Evolutionary conservation across 2,329 filamentous ascomycete genomes (phyloP).

Genomic region (Penicillium sp.): DNA sequence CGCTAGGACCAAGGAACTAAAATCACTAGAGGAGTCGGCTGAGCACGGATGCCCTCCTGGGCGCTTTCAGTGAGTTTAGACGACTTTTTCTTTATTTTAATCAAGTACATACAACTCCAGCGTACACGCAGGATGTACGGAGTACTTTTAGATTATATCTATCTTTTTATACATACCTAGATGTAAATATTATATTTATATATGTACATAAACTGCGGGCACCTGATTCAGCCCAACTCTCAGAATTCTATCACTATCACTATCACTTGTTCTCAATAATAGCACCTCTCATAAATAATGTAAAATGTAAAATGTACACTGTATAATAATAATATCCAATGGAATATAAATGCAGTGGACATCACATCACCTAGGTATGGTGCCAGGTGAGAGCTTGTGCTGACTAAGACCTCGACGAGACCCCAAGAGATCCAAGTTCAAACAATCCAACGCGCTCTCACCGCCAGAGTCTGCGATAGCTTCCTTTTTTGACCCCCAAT

Average conservation of each 20-base stretch:
- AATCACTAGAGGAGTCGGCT: constrained; percentile 4
- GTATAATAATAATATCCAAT: not conserved
- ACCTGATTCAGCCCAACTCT: not conserved
- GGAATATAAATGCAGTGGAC: not conserved
- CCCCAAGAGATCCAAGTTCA: not conserved
- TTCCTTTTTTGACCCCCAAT: constrained; percentile 7
- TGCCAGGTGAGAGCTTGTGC: not conserved
- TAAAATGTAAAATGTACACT: not conserved
- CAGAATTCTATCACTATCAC: not conserved
- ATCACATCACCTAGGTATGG: not conserved
- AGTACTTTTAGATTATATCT: too few species aligned
- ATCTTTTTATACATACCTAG: too few species aligned
- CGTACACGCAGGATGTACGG: too few species aligned
- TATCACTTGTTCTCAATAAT: not conserved
- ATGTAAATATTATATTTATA: too few species aligned
- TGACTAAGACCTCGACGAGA: constrained; percentile 13
- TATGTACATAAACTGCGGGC: not conserved
- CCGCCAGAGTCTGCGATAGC: constrained; percentile 20
- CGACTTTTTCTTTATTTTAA: constrained; percentile 1
- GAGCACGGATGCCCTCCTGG: constrained; percentile 7
- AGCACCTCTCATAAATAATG: not conserved
- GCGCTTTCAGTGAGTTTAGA: constrained; percentile 6
- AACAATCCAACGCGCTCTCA: constrained; percentile 19
- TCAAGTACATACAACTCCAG: not conserved
- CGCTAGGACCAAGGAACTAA: constrained; percentile 11